Conservation (phyloP, 2,329 filamentous ascomycete species). For the Exophiala xenobiotica region DNA sequence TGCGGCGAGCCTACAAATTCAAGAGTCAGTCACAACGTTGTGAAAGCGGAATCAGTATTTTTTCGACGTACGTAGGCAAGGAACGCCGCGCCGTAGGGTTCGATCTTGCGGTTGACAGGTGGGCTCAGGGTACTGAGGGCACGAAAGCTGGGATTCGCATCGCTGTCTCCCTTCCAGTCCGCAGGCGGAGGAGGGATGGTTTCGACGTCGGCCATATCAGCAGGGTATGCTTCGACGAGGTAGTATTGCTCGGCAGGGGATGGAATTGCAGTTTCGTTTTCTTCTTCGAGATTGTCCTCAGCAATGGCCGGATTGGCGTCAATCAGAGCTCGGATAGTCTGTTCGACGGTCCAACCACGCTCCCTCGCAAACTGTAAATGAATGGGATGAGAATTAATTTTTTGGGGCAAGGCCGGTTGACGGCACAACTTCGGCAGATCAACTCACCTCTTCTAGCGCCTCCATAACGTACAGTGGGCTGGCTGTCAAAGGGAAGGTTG, state of each 20-base stretch:
- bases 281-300: not conserved
- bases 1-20: constrained; percentile 65
- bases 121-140: constrained; percentile 71
- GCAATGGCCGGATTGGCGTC: too few species aligned
- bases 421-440: too few species aligned
- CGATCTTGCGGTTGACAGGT: constrained; percentile 81
- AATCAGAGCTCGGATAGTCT: too few species aligned
- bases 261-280: not conserved
- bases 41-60: not conserved
- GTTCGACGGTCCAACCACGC: not conserved
- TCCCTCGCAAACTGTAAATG: not conserved
- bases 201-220: constrained; percentile 18
- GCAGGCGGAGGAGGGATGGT: constrained; percentile 63
- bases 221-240: not conserved
- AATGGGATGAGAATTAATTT: too few species aligned
- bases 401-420: too few species aligned
- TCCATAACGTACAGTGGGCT: too few species aligned
- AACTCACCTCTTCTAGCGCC: too few species aligned
- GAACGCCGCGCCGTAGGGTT: constrained; percentile 96
- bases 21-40: not conserved
- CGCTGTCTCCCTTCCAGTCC: constrained; percentile 76
- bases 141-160: constrained; percentile 72
- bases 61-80: constrained; percentile 72
- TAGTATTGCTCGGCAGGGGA: not conserved
- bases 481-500: too few species aligned